Conservation (phyloP, 2,329 filamentous ascomycete genomes). For the Fusarium begoniae region DNA sequence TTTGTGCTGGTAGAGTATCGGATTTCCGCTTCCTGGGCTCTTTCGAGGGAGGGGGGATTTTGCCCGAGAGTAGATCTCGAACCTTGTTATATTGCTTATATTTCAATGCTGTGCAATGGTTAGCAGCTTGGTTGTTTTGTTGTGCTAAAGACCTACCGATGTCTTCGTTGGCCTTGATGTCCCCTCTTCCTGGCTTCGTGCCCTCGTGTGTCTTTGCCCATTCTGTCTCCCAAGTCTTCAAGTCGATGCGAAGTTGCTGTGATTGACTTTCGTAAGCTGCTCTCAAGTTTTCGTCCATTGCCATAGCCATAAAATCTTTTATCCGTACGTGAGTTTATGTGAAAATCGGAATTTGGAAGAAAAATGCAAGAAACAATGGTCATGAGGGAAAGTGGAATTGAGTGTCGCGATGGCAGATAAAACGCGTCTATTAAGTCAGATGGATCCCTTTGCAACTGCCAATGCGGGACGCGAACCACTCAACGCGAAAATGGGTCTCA, state of each 20-base stretch:
- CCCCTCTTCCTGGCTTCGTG: conserved; percentile 75
- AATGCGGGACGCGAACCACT: conserved; percentile 37
- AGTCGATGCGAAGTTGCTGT: conserved; percentile 68
- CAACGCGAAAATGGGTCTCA: conserved; percentile 36
- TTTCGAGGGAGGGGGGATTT: conserved; percentile 54
- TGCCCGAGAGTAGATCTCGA: conserved; percentile 67
- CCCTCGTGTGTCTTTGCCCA: conserved; percentile 72
- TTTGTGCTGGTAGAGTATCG: conserved; percentile 49
- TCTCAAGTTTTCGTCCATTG: conserved; percentile 59
- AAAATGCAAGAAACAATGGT: background rate
- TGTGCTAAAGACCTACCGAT: conserved; percentile 66
- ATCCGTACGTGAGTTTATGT: background rate
- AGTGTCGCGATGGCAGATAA: conserved; percentile 27
- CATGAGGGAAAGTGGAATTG: conserved; percentile 14
- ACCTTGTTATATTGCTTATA: conserved; percentile 80
- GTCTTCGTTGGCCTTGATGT: conserved; percentile 76
- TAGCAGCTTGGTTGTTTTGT: background rate
- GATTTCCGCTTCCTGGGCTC: conserved; percentile 54
- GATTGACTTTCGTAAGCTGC: conserved; percentile 60
- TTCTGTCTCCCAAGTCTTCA: conserved; percentile 78
- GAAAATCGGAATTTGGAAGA: background rate
- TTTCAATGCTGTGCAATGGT: conserved; percentile 64
- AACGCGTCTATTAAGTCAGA: conserved; percentile 24
- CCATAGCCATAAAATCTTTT: background rate
- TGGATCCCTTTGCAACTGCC: background rate